Evolutionary conservation across 768 basidiomycete genomes (phyloP), one percentile per base, ranked within the genome.

Genomic region (Guyanaporus albipodus): DNA sequence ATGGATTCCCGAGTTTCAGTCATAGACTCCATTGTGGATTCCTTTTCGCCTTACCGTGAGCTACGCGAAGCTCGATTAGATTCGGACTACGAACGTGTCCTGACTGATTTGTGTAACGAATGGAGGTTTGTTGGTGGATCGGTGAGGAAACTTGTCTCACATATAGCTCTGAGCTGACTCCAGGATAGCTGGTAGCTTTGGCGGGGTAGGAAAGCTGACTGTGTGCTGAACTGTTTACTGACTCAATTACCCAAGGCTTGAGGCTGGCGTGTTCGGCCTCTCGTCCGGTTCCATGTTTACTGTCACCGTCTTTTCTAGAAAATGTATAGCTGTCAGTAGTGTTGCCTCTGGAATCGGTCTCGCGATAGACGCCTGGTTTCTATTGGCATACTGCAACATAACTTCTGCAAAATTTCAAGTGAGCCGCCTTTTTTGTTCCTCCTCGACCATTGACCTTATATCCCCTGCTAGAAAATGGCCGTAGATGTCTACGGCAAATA

Each of bases 111-210:
- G 19, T 69, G 77, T 50, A 67, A 67, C 22, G 85, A 87, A 53
- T 87, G 85, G 85, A 76, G 75, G 6, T 81, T 76, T 36, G 68
- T 78, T 14, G 83, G 81, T n/a, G 81, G 75, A 28, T 67, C 80
- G 58, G 79, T 85, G 49, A 53, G 78, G 21, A 21, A 12, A 29
- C 2, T 42, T 42, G 4, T 23, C 22, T 44, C 15, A 1, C 35
- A 14, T 15, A 24, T 17, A 5, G n/a, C 1, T 8, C 22, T 19
- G 7, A 2, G 17, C 51, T 61, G 10, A 55, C 29, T 19, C 3
- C 4, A 10, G 15, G 33, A 14, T 45, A 83, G 80, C 72, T 86
- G 2, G 73, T 82, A 8, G 81, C 80, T 2, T 57, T 85, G 14
- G 73, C 82, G 26, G 80, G 77, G 80, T 79, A 64, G 44, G 74